phyloP scores from a whole-genome alignment of 768 basidiomycete genomes.

The Mycena crocata region DNA sequence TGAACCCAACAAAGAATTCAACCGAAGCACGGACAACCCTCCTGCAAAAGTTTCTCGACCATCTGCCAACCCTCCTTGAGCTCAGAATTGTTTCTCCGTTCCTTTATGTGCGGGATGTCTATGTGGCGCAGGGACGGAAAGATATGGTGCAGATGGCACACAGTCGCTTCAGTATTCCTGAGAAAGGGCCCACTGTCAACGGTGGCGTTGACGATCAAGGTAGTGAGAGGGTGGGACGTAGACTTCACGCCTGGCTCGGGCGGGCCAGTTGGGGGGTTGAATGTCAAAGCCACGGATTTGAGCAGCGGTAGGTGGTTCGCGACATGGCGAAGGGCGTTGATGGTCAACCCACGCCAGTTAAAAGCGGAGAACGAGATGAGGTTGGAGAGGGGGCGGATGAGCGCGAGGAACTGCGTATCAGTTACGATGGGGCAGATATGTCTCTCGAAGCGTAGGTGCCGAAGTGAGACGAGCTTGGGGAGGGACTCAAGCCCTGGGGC shows the following conservation, averaged over 20 bases:
- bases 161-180: neutral
- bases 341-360: neutral
- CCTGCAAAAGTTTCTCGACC: neutral
- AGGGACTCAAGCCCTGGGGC: neutral
- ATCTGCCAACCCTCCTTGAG: neutral
- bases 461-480: neutral
- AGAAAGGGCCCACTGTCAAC: neutral
- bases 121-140: neutral
- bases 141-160: neutral
- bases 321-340: neutral
- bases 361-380: neutral
- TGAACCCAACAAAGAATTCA: no score
- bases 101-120: neutral
- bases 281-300: neutral
- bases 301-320: neutral
- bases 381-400: neutral
- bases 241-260: neutral
- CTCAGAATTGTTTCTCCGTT: neutral
- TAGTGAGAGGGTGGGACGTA: neutral
- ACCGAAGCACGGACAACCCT: neutral
- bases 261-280: neutral
- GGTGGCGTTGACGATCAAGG: neutral
- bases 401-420: neutral
- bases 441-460: neutral
- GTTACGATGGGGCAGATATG: neutral